Conservation (phyloP, 1,139 yeast species). For the Schizosaccharomyces versatilis region DNA sequence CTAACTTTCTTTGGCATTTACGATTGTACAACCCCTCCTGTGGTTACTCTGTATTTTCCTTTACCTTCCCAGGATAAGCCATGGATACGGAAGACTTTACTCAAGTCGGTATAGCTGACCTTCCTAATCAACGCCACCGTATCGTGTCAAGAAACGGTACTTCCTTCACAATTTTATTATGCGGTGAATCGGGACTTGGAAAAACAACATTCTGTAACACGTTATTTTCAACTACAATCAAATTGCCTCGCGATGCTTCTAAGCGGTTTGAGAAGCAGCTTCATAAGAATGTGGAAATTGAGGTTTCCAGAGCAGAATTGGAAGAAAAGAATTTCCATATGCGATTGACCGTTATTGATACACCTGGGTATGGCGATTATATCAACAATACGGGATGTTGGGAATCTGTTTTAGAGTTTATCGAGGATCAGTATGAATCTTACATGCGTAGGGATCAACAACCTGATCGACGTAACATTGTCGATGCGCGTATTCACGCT, state of each 20-base stretch:
- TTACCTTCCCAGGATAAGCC: neutral
- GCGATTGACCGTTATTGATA: constrained; percentile 62
- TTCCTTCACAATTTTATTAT: constrained; percentile 76
- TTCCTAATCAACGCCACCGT: constrained; percentile 28
- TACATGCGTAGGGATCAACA: constrained; percentile 94
- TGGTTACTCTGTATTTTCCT: too few species aligned
- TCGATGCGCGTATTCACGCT: constrained; percentile 54
- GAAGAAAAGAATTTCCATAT: constrained; percentile 33
- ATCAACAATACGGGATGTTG: constrained; percentile 73
- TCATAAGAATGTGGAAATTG: constrained; percentile 30
- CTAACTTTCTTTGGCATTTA: too few species aligned
- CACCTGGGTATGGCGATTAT: constrained; percentile 88
- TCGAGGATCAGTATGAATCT: constrained; percentile 91
- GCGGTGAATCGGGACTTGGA: constrained; percentile 75
- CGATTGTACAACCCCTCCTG: too few species aligned
- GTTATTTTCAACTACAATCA: constrained; percentile 68
- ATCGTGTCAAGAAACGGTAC: constrained; percentile 78
- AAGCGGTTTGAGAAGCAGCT: constrained; percentile 26
- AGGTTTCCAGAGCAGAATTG: constrained; percentile 5
- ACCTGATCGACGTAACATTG: constrained; percentile 39
- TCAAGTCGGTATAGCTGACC: constrained; percentile 8
- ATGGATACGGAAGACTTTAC: neutral
- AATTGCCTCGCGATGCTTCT: constrained; percentile 19
- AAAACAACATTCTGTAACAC: constrained; percentile 68
- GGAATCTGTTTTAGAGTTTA: constrained; percentile 80